Conservation (phyloP, 139 green algal genomes). For the Picochlorum sp. region DNA sequence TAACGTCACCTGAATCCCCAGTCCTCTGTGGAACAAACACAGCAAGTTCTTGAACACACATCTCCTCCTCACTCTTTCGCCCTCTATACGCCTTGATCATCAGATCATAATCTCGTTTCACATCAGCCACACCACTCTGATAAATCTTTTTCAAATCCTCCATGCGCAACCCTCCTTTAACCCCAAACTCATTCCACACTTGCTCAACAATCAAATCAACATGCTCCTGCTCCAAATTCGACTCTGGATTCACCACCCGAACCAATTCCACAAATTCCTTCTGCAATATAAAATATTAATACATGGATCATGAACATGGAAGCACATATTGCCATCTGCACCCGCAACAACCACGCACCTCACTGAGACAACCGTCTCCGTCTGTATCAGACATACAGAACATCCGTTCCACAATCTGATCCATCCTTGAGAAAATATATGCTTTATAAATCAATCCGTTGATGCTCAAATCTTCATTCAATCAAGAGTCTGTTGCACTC, state of each 20-base stretch:
- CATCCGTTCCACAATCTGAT: neutral
- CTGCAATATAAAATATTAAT: neutral
- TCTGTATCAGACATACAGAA: constrained; percentile 4
- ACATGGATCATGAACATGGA: no score
- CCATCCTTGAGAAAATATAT: neutral
- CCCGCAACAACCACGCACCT: neutral
- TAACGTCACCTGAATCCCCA: no score
- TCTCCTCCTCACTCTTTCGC: no score
- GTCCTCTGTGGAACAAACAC: no score
- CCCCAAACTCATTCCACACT: constrained; percentile 17
- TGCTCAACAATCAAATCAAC: constrained; percentile 27
- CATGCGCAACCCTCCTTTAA: constrained; percentile 13
- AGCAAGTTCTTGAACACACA: no score
- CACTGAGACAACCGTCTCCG: neutral
- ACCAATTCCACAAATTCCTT: constrained; percentile 22
- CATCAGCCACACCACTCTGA: constrained; percentile 16
- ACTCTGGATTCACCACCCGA: constrained; percentile 17
- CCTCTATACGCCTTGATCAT: neutral
- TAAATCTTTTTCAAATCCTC: constrained; percentile 25
- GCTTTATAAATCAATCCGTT: neutral
- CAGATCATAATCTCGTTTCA: constrained; percentile 22
- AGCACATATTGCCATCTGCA: no score
- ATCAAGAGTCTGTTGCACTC: neutral
- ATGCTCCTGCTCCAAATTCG: constrained; percentile 8
- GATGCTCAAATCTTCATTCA: neutral